phyloP scores from a whole-genome alignment of 768 basidiomycete genomes.

The Cystobasidium ongulense region DNA sequence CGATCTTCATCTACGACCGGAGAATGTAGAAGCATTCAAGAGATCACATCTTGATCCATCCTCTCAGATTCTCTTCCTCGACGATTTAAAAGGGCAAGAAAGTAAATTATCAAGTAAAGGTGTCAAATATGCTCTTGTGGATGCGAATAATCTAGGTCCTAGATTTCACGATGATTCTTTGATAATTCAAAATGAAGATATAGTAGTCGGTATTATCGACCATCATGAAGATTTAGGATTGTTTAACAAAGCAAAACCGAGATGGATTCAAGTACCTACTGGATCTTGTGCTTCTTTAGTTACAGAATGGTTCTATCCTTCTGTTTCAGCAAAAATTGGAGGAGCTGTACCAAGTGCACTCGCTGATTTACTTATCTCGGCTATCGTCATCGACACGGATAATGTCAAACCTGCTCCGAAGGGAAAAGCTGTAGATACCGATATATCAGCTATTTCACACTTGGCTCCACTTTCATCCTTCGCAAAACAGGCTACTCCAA shows the following conservation, averaged over 20 bases:
- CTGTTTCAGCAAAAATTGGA: constrained; percentile 32
- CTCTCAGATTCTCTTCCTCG: constrained; percentile 58
- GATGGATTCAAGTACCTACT: constrained; percentile 55
- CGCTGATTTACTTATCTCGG: constrained; percentile 67
- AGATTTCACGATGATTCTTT: constrained; percentile 44
- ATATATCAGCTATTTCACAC: constrained; percentile 58
- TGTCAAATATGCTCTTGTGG: constrained; percentile 68
- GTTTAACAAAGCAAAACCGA: constrained; percentile 56
- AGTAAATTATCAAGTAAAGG: constrained; percentile 48
- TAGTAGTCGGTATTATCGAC: constrained; percentile 71
- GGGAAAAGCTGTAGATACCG: constrained; percentile 64
- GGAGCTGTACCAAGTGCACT: constrained; percentile 54
- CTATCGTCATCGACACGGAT: constrained; percentile 77
- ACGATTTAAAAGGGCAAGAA: constrained; percentile 52
- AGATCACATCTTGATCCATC: constrained; percentile 54
- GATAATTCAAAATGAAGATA: constrained; percentile 42
- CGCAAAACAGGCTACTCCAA: constrained; percentile 44
- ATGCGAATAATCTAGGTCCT: constrained; percentile 63
- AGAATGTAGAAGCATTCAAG: constrained; percentile 70
- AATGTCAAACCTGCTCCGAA: constrained; percentile 58
- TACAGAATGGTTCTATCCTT: constrained; percentile 49
- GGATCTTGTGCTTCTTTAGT: constrained; percentile 74
- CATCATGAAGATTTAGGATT: constrained; percentile 80
- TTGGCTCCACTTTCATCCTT: constrained; percentile 57
- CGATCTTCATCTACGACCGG: constrained; percentile 71